Percentiles rank a stretch among this genome's conserved stretches.
Conservation (phyloP, 495 filamentous ascomycete species). For the Hyaloscypha variabilis region DNA sequence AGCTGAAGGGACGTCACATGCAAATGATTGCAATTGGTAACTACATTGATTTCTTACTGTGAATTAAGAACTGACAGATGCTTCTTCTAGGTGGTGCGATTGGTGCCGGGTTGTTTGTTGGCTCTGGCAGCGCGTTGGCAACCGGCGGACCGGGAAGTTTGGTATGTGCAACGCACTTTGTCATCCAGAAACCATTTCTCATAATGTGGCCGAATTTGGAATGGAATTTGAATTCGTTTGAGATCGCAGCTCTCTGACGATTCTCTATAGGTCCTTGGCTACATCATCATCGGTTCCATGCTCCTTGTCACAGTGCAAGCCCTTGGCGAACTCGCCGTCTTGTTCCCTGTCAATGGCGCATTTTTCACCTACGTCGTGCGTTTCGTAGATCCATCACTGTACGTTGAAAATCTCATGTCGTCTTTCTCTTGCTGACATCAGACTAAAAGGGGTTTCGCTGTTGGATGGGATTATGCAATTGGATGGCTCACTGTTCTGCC, state of each 20-base stretch:
- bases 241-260: no score
- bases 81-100: conserved; percentile 53
- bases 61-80: not conserved
- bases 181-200: not conserved
- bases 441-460: no score
- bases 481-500: no score
- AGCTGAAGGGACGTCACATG: conserved; percentile 58
- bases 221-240: no score
- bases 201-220: no score
- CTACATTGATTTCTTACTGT: not conserved
- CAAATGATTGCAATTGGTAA: conserved; percentile 73
- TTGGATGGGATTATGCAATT: no score
- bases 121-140: conserved; percentile 46
- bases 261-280: conserved; percentile 23
- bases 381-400: conserved; percentile 79
- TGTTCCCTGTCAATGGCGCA: conserved; percentile 49
- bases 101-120: conserved; percentile 57
- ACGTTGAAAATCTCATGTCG: conserved; percentile 56
- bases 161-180: conserved; percentile 15
- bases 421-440: no score
- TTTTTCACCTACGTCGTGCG: conserved; percentile 74
- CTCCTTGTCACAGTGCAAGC: conserved; percentile 29
- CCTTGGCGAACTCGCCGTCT: conserved; percentile 29
- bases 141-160: conserved; percentile 47
- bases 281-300: conserved; percentile 30